Evolutionary conservation across 106 monocot genomes (phyloP), one percentile per base, ranked within the genome.

Genomic region (Amphibolis antarctica): DNA sequence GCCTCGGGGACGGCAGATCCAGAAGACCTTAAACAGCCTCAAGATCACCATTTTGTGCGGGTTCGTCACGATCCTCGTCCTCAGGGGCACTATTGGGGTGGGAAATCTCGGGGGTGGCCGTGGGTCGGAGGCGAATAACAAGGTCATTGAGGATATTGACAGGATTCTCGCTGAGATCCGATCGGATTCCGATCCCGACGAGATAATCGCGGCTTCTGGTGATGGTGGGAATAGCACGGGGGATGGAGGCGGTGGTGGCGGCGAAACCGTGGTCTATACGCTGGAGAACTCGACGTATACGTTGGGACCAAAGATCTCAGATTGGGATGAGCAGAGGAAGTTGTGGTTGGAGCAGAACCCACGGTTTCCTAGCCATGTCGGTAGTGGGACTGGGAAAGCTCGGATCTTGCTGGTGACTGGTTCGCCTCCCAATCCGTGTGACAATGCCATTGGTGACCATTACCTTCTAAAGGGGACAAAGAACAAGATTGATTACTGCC

Each of bases 31-130:
- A 72, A 85, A 85, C 85, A 89, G 85, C 70, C 28, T 85, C 53
- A 89, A 89, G 79, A 85, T 85, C 55, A 89, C 89, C 59, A 47
- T 89, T 11, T 77, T 89, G 22, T 89, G 89, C 68, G 85, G 89
- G 55, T 80, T 89, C 70, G 80, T 89, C 75, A 89, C 89, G 55
- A 78, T 89, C 42, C 85, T 89, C 66, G 89, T 89, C 48, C 79
- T 89, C 28, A 82, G 89, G 14, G 89, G 85, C 67, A 89, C 85
- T 50, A 78, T 85, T 66, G 85, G 89, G 60, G 72, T 85, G 60
- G 85, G 85, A 44, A 80, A 77, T 64, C 75, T 89, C 50, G 66
- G 45, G 46, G 42, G 53, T 58, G 36, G 55, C 52, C 14, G 61
- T n/a, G 63, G 12, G 46, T 59, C 72, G 54, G 44, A 66, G 19